Conservation (phyloP, 441 rosid species). For the Erodium moschatum region DNA sequence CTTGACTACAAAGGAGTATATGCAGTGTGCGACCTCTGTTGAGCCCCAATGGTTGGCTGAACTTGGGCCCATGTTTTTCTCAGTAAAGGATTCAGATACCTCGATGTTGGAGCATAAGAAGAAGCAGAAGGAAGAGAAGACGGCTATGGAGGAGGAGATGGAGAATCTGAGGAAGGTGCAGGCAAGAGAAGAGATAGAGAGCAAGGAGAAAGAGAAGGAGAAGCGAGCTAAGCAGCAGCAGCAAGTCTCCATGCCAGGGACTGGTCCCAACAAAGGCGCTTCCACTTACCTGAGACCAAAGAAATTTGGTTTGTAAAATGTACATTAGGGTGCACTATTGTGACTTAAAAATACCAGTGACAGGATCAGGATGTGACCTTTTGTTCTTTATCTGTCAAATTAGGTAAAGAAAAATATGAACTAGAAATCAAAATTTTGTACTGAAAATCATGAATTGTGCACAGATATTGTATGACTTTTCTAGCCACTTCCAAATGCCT, state of each 20-base stretch:
- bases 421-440: neutral
- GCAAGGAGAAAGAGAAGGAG: constrained; percentile 46
- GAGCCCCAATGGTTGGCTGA: constrained; percentile 94
- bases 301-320: constrained; percentile 55
- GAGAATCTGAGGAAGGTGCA: constrained; percentile 71
- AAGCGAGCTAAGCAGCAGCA: constrained; percentile 71
- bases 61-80: constrained; percentile 93
- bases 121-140: constrained; percentile 79
- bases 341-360: neutral
- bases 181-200: constrained; percentile 45
- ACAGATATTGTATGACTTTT: too few relatives aligned
- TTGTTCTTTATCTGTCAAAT: neutral
- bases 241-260: constrained; percentile 61
- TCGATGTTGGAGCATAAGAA: constrained; percentile 85
- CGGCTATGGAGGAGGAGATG: constrained; percentile 97
- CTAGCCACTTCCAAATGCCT: too few relatives aligned
- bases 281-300: constrained; percentile 64
- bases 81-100: constrained; percentile 79
- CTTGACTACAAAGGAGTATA: constrained; percentile 80
- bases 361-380: too few relatives aligned
- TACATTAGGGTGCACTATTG: constrained; percentile 1
- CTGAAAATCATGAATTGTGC: neutral
- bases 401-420: neutral
- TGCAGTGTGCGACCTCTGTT: constrained; percentile 92
- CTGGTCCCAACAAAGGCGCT: constrained; percentile 33